These are phyloP conservation scores for Rhizoclosmatium globosum DNA, from an alignment of 192 early-diverging fungal species.

Conservation along the genomic window DNA sequence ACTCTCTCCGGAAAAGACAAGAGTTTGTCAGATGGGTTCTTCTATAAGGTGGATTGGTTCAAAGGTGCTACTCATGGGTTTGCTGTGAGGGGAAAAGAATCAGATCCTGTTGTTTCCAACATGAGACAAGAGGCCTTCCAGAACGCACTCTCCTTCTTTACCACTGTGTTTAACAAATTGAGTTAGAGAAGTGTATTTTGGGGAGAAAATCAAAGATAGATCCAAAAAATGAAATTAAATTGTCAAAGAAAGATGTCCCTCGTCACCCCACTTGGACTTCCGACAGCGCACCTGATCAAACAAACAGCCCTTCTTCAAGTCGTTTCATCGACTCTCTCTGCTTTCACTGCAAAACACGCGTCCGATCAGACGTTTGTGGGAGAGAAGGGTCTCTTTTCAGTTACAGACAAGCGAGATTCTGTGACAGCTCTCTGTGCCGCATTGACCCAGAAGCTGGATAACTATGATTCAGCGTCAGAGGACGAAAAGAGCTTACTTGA, in stretches of 20 bases:
- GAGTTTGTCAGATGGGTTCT: not conserved
- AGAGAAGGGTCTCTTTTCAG: conserved; percentile 3
- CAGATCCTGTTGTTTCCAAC: not conserved
- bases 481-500: not conserved
- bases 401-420: conserved; percentile 11
- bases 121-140: not conserved
- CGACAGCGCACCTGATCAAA: not conserved
- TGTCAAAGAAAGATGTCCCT: conserved; percentile 14
- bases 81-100: conserved; percentile 27
- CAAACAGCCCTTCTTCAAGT: conserved; percentile 9
- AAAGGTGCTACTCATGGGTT: conserved; percentile 34
- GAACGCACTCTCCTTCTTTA: not conserved
- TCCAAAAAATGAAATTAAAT: too few relatives aligned
- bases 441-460: not conserved
- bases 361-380: conserved; percentile 11
- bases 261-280: conserved; percentile 27
- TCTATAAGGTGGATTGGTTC: conserved; percentile 22
- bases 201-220: too few relatives aligned
- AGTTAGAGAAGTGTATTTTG: not conserved
- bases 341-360: conserved; percentile 12
- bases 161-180: not conserved
- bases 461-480: not conserved
- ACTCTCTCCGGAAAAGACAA: not conserved
- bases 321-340: not conserved
- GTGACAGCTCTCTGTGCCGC: conserved; percentile 23